Evolutionary conservation across 805 yeast genomes (phyloP).

Genomic region (Ogataea trehaloabstinens): DNA sequence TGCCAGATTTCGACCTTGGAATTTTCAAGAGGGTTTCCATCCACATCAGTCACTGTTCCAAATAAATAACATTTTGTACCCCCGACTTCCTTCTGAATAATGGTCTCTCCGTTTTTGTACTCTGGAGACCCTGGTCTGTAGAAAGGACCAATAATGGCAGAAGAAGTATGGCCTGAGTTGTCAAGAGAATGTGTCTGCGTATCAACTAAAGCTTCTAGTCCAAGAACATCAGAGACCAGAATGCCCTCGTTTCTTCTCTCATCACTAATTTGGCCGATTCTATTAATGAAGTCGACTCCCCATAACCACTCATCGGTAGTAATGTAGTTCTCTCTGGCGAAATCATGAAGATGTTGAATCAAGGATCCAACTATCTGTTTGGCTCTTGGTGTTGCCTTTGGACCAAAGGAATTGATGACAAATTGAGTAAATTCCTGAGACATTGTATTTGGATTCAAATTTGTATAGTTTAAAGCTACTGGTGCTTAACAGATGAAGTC

Average conservation of each 20-base stretch:
- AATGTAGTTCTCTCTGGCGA: conserved; percentile 33
- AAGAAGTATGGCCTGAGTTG: conserved; percentile 25
- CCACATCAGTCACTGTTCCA: conserved; percentile 27
- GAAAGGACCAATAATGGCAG: conserved; percentile 37
- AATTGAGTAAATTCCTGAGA: conserved; percentile 28
- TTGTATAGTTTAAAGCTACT: too few species aligned
- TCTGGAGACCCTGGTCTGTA: conserved; percentile 32
- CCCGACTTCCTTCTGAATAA: conserved; percentile 32
- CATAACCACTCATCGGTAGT: conserved; percentile 36
- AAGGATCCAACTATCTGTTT: conserved; percentile 25
- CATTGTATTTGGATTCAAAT: too few species aligned
- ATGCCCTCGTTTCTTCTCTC: conserved; percentile 34
- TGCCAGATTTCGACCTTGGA: conserved; percentile 37
- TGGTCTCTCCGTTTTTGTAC: conserved; percentile 31
- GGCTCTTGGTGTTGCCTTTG: conserved; percentile 26
- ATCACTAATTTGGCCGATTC: conserved; percentile 34
- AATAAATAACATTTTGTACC: conserved; percentile 29
- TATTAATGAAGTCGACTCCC: conserved; percentile 32
- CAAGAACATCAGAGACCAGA: conserved; percentile 34
- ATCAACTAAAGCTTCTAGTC: conserved; percentile 35
- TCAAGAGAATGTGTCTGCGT: conserved; percentile 27
- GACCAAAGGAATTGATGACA: conserved; percentile 30
- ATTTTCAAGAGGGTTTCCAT: conserved; percentile 31
- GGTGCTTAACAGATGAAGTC: too few species aligned
- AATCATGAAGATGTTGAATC: conserved; percentile 36